These are phyloP conservation scores for Sapria himalayana DNA, from an alignment of 345 rosid species.

Conservation along the genomic window DNA sequence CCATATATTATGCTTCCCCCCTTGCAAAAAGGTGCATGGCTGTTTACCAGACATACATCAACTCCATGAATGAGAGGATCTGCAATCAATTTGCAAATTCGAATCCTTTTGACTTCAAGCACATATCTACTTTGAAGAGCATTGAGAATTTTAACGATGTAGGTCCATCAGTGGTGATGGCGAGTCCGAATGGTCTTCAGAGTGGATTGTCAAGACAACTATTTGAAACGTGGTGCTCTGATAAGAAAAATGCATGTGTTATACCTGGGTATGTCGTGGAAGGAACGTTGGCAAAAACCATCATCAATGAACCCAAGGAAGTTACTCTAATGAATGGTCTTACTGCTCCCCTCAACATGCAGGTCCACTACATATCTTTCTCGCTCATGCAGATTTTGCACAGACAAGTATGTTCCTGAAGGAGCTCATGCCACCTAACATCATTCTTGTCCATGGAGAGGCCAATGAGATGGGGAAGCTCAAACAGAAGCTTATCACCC, in stretches of 20 bases:
- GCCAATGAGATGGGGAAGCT: slow-evolving; percentile 91
- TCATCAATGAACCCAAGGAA: slow-evolving; percentile 77
- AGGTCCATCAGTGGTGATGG: slow-evolving; percentile 91
- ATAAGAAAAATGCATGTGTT: slow-evolving; percentile 72
- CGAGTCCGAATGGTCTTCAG: slow-evolving; percentile 80
- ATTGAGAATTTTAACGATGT: slow-evolving; percentile 72
- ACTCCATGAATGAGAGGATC: slow-evolving; percentile 87
- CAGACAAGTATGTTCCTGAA: slow-evolving; percentile 84
- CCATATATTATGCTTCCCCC: slow-evolving; percentile 84
- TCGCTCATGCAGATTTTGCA: slow-evolving; percentile 94
- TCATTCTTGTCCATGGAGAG: slow-evolving; percentile 86
- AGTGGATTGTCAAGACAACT: slow-evolving; percentile 83
- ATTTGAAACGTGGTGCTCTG: slow-evolving; percentile 83
- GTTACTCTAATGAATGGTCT: slow-evolving; percentile 92
- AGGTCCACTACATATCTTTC: slow-evolving; percentile 80
- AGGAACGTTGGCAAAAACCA: slow-evolving; percentile 71
- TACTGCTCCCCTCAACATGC: slow-evolving; percentile 68
- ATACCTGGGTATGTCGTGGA: slow-evolving; percentile 74
- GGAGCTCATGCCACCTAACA: slow-evolving; percentile 90
- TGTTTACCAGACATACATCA: slow-evolving; percentile 86
- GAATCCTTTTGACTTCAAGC: slow-evolving; percentile 86
- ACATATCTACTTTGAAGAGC: slow-evolving; percentile 58
- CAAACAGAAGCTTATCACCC: slow-evolving; percentile 59
- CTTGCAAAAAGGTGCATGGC: slow-evolving; percentile 93
- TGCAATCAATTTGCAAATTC: slow-evolving; percentile 78